Base-by-base conservation (phyloP, 805 yeast species). In the Ogataea parapolymorpha region DNA sequence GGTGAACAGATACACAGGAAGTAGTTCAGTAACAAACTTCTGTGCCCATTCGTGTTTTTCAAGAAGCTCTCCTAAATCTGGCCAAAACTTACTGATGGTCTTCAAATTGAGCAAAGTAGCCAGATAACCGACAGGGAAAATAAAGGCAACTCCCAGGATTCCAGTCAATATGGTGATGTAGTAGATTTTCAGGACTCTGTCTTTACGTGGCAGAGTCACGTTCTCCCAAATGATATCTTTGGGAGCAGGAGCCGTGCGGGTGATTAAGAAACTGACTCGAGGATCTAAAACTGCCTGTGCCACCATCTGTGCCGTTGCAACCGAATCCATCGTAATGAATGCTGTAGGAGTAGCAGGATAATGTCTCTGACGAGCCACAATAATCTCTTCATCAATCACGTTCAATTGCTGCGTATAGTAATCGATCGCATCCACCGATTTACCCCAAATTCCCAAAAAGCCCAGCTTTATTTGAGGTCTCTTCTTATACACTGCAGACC, bases 241-340 rank as follows among this genome's bases (percentile, higher is more conserved):
- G 4, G 98, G 98, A 1, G 98, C 95, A 0, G 98, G 98, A 0
- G 98, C 98, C 42, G 89, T 66, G 29, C 76, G 70, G 3, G 96
- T 85, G 26, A 90, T 85, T 39, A 93, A 67, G 43, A 80, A 85
- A 57, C 85, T 82, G 6, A 93, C 88, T 42, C 85, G 75, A 0
- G 97, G 97, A 58, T 90, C 96, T 43, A 93, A 62, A 0, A 91
- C 90, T 0, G 97, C 93, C 61, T 93, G 99, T 0, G 97, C 96
- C 22, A 93, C 82, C 86, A 89, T 83, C 61, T 91, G 99, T 2
- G 98, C 97, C 50, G 89, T 82, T 0, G 96, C 95, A 3, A 89
- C 97, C 0, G 93, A 77, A 49, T 86, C 91, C 96, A 91, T 85
- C 0, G 98, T 93, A 7, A 91, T 79, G 62, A 91, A 91, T 0